Conservation (phyloP, 2,329 filamentous ascomycete species). For the Fusarium austroafricanum region DNA sequence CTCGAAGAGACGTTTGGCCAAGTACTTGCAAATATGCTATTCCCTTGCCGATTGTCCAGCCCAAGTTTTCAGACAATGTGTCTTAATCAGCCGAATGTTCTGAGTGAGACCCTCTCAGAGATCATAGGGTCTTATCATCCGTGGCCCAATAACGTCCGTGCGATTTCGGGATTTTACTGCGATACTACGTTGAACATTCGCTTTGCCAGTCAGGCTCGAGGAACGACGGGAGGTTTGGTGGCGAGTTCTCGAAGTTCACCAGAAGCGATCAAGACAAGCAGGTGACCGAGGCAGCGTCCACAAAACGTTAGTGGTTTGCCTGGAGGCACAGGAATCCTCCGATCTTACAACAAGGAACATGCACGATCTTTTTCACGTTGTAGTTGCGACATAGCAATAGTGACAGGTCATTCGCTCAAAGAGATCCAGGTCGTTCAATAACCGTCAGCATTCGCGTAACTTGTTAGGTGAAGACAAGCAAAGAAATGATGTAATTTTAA, state of each 20-base stretch:
- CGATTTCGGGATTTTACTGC: slow-evolving; percentile 7
- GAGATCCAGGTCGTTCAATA: neutral
- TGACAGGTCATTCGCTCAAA: neutral
- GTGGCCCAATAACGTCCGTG: neutral
- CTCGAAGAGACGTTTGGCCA: neutral
- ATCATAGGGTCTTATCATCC: neutral
- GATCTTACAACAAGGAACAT: neutral
- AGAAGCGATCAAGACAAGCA: neutral
- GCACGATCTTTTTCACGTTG: neutral
- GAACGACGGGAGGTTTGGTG: neutral
- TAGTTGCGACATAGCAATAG: neutral
- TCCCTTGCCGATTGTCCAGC: neutral
- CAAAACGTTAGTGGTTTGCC: neutral
- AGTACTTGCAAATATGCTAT: neutral
- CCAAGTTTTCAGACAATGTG: neutral
- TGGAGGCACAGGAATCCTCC: neutral
- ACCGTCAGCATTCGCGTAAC: neutral
- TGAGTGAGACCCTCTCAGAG: neutral
- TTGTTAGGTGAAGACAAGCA: neutral
- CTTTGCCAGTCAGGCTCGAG: neutral
- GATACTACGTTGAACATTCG: neutral
- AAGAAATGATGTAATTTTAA: neutral
- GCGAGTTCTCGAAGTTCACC: neutral
- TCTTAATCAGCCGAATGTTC: neutral
- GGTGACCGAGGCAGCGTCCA: neutral